Evolutionary conservation across 495 filamentous ascomycete species (phyloP), one percentile per base, ranked within the genome.

Genomic region (Penicillium odoratum): DNA sequence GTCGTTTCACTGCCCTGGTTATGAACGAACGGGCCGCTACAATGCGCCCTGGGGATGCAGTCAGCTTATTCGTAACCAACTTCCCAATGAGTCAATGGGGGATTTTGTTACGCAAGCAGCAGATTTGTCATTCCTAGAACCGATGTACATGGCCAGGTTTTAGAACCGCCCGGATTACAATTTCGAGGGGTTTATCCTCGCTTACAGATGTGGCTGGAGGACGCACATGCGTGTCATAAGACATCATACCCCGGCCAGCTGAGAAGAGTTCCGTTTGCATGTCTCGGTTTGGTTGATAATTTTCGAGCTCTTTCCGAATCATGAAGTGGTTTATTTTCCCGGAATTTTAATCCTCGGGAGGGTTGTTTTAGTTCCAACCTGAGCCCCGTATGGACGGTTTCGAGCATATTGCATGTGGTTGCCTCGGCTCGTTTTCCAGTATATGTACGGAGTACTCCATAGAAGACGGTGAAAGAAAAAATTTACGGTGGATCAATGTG

Each of bases 381-480:
- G 34, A 10, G 10, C 13, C 11, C 4, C 38, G 6, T 16, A 11
- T 38, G 34, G 13, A 16, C 38, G 15, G 38, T 4, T 40, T 5
- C 38, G 5, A 40, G 38, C 38, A 40, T 40, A 16, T 40, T 4
- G 38, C 38, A 40, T 40, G 38, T 40, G 38, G 38, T 16, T 5
- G 54, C 63, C 63, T 63, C 63, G 63, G 63, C 53, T 56, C 56
- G 48, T 55, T 56, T 62, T 59, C 63, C 56, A 57, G 60, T 58
- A 66, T 51, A 29, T 47, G 53, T 21, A 21, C 21, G 21, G 21
- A 21, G 21, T 21, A 21, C 21, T 21, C 21, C 21, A 21, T 21
- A 21, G 21, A 21, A 21, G 21, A 21, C 21, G 1, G 21, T 21
- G 21, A 21, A 21, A 21, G 2, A 21, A 21, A 21, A 21, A 21